Conservation (phyloP, 2,329 filamentous ascomycete species). For the Colletotrichum acutatum region DNA sequence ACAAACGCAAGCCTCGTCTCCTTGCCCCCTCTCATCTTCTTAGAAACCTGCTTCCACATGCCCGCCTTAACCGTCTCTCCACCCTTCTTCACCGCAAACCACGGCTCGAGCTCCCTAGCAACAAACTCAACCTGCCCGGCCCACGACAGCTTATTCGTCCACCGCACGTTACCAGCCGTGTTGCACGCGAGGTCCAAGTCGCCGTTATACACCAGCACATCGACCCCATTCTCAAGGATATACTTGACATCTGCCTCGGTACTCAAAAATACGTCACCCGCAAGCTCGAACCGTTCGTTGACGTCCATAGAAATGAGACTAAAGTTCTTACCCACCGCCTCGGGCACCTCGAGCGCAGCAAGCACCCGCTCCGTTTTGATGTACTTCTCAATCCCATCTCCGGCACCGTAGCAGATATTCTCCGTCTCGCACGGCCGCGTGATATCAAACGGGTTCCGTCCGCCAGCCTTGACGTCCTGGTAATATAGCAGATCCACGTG, state of each 20-base stretch:
- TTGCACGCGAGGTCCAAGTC: slow-evolving; percentile 38
- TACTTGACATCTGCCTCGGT: slow-evolving; percentile 17
- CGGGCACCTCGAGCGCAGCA: slow-evolving; percentile 37
- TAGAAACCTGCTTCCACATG: slow-evolving; percentile 26
- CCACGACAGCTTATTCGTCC: slow-evolving; percentile 54
- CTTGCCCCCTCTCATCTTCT: background rate
- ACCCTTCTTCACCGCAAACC: slow-evolving; percentile 24
- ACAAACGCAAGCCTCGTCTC: slow-evolving; percentile 38
- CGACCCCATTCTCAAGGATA: slow-evolving; percentile 31
- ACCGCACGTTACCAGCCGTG: slow-evolving; percentile 44
- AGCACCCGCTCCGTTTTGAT: slow-evolving; percentile 38
- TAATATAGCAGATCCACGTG: slow-evolving; percentile 53
- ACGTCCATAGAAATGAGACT: slow-evolving; percentile 21
- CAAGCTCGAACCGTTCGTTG: slow-evolving; percentile 33
- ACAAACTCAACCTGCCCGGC: slow-evolving; percentile 55
- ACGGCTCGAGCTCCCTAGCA: slow-evolving; percentile 40
- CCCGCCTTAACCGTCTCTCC: slow-evolving; percentile 20
- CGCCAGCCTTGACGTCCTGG: slow-evolving; percentile 49
- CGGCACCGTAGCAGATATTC: slow-evolving; percentile 49
- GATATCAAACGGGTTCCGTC: slow-evolving; percentile 57
- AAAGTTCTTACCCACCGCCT: slow-evolving; percentile 13
- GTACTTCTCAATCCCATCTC: slow-evolving; percentile 39
- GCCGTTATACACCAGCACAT: slow-evolving; percentile 40
- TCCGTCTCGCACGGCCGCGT: slow-evolving; percentile 49
- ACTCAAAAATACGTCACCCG: slow-evolving; percentile 30